These are phyloP conservation scores for Eucalyptus cloeziana DNA, from an alignment of 345 rosid species.

Conservation along the genomic window DNA sequence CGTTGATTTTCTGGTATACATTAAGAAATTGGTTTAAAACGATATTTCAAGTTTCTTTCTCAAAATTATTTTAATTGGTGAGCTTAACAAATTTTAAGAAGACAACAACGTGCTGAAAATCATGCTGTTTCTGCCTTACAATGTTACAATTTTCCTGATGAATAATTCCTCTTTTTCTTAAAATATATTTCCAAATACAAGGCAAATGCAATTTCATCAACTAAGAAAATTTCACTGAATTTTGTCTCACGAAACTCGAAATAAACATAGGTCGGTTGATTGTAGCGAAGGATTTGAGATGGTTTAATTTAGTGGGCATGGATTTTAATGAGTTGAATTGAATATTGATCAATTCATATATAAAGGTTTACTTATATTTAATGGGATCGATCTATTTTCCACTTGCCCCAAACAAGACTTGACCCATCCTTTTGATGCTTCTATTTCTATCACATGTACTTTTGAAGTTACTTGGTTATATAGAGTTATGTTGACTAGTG, in stretches of 20 bases:
- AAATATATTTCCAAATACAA: background rate
- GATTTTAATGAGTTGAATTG: background rate
- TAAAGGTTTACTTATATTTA: background rate
- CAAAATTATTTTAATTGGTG: background rate
- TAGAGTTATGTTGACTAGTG: background rate
- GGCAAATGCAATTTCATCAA: background rate
- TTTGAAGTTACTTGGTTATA: background rate
- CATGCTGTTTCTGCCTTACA: background rate
- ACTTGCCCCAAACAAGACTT: accelerated
- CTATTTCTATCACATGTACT: background rate
- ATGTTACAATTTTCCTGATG: background rate
- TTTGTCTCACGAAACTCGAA: background rate
- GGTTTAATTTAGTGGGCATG: background rate
- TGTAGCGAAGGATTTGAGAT: background rate
- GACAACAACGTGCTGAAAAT: background rate
- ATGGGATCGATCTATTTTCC: background rate
- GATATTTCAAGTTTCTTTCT: background rate
- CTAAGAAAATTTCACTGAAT: background rate
- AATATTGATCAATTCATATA: background rate
- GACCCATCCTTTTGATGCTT: background rate
- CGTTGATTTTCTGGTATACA: background rate
- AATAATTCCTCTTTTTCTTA: background rate
- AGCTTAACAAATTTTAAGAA: background rate
- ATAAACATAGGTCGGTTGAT: background rate
- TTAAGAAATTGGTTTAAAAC: background rate